Conservation (phyloP, 805 yeast species). For the Candida qinlingensis region DNA sequence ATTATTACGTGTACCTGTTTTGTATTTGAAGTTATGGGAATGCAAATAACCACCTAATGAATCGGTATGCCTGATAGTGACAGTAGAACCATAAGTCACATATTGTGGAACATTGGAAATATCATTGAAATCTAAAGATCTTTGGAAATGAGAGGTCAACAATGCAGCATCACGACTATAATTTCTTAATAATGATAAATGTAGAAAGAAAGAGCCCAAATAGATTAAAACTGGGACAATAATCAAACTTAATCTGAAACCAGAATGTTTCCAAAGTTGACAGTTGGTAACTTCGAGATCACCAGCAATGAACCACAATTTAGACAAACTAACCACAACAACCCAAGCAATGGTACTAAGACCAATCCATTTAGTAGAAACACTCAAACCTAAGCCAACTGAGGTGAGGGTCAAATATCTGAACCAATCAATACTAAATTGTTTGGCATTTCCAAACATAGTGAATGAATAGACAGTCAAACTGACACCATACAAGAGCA, state of each 20-base stretch:
- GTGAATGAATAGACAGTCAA: conserved; percentile 48
- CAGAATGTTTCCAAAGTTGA: conserved; percentile 35
- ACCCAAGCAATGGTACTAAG: conserved; percentile 64
- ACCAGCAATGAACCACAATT: conserved; percentile 64
- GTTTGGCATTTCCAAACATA: conserved; percentile 38
- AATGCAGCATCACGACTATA: conserved; percentile 54
- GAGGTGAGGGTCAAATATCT: conserved; percentile 43
- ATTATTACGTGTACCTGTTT: conserved; percentile 65
- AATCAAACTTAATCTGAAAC: conserved; percentile 37
- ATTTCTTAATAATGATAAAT: conserved; percentile 41
- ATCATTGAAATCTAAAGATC: conserved; percentile 41
- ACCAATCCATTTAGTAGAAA: conserved; percentile 71
- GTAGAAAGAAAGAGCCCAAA: conserved; percentile 49
- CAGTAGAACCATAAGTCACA: conserved; percentile 65
- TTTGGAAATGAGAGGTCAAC: conserved; percentile 65
- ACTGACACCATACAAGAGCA: conserved; percentile 40
- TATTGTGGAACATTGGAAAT: conserved; percentile 48
- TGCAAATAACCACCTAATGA: conserved; percentile 77
- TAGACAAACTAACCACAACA: conserved; percentile 36
- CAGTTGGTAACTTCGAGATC: conserved; percentile 48
- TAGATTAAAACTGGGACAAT: conserved; percentile 56
- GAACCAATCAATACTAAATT: conserved; percentile 50
- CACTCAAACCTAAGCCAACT: conserved; percentile 44
- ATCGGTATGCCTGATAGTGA: conserved; percentile 65
- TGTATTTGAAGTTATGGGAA: conserved; percentile 62